Evolutionary conservation across 768 basidiomycete genomes (phyloP).

Genomic region (Rubroboletus pulcherrimus): DNA sequence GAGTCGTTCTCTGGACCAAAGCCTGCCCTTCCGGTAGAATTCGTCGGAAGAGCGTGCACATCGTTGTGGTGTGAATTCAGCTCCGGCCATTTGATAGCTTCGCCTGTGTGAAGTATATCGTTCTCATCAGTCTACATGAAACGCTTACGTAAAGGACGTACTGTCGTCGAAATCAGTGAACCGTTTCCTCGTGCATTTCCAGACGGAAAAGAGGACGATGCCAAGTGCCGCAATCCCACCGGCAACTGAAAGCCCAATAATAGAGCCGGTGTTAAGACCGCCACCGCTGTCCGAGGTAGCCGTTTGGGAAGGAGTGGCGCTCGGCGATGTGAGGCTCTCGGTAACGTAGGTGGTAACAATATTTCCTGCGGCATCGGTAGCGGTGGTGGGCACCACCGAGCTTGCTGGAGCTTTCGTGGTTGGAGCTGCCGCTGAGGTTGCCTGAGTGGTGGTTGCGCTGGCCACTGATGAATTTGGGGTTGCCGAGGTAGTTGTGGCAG

Average conservation of each 20-base stretch:
- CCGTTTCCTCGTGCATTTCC: constrained; percentile 84
- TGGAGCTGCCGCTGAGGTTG: constrained; percentile 2
- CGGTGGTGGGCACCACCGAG: constrained; percentile 13
- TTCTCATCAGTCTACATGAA: constrained; percentile 5
- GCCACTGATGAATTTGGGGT: neutral
- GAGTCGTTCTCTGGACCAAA: constrained; percentile 59
- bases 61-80: constrained; percentile 62
- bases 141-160: constrained; percentile 38
- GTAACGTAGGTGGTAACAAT: constrained; percentile 23
- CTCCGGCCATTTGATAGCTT: constrained; percentile 91
- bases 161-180: constrained; percentile 75
- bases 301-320: constrained; percentile 27
- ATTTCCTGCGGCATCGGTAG: constrained; percentile 32
- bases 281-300: constrained; percentile 10
- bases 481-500: constrained; percentile 5
- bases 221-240: constrained; percentile 74
- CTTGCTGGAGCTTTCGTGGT: neutral
- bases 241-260: constrained; percentile 76
- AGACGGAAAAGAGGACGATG: constrained; percentile 71
- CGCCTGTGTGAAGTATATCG: constrained; percentile 40
- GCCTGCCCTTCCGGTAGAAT: constrained; percentile 67
- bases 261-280: constrained; percentile 65
- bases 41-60: constrained; percentile 63
- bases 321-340: constrained; percentile 13
- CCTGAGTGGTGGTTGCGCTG: neutral